Conservation (phyloP, 495 filamentous ascomycete species). For the Neurospora sp. region DNA sequence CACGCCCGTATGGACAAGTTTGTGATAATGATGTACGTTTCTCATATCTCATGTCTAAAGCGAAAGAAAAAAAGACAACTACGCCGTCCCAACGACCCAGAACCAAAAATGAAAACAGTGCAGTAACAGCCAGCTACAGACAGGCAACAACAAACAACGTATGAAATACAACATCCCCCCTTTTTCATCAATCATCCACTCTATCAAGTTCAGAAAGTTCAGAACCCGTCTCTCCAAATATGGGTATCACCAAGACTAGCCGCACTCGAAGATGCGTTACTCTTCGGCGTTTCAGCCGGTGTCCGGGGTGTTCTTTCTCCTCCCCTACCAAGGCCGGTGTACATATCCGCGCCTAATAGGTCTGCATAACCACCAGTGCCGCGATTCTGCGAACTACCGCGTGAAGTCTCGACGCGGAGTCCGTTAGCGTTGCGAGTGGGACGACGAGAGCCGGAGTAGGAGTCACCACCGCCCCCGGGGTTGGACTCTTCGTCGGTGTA, state of each 20-base stretch:
- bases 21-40: neutral
- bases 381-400: neutral
- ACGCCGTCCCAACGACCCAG: neutral
- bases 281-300: neutral
- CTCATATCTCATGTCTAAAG: neutral
- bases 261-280: conserved; percentile 26
- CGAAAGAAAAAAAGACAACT: neutral
- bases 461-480: neutral
- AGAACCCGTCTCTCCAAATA: conserved; percentile 34
- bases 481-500: neutral
- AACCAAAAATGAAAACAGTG: neutral
- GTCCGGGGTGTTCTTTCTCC: conserved; percentile 3
- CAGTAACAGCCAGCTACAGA: neutral
- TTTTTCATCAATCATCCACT: neutral
- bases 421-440: neutral
- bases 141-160: neutral
- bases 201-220: neutral
- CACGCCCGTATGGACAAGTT: neutral
- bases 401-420: neutral
- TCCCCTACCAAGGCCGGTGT: neutral
- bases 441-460: neutral
- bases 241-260: conserved; percentile 48
- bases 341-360: neutral
- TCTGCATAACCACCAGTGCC: neutral
- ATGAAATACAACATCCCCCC: neutral